Evolutionary conservation across 106 monocot species (phyloP).

Genomic region (Dactylorhiza incarnata): DNA sequence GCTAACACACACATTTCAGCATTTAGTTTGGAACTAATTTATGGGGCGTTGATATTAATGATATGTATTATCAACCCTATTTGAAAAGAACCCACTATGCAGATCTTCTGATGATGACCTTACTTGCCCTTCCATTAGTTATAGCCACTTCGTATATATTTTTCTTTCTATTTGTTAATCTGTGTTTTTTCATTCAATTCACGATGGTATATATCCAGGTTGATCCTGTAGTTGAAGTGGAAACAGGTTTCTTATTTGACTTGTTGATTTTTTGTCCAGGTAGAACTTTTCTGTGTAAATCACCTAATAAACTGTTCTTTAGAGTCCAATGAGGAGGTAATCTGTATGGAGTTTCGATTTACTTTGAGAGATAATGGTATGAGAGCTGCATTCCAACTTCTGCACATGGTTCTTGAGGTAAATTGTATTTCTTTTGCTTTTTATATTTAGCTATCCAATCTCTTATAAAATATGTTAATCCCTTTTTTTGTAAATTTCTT

Average conservation of each 20-base stretch:
- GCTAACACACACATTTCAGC: neutral
- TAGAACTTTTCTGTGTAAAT: constrained; percentile 98
- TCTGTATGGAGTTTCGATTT: constrained; percentile 97
- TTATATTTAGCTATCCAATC: neutral
- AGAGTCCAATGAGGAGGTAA: constrained; percentile 94
- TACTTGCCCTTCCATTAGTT: neutral
- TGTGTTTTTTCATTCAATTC: neutral
- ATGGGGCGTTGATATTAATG: neutral
- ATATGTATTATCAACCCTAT: neutral
- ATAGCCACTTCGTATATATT: neutral
- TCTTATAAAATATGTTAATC: neutral
- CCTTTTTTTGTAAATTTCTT: constrained; percentile 1
- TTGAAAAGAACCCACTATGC: neutral
- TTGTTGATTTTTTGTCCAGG: constrained; percentile 30
- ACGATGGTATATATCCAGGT: neutral
- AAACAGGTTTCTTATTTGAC: neutral
- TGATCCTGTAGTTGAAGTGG: neutral
- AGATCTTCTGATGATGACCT: neutral
- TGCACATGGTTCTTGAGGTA: constrained; percentile 99
- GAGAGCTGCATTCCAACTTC: constrained; percentile 97
- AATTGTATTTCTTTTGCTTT: neutral
- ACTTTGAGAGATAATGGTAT: constrained; percentile 92
- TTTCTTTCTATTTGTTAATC: neutral
- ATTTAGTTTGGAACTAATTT: neutral
- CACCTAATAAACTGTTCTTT: constrained; percentile 96